Evolutionary conservation across 2,329 filamentous ascomycete species (phyloP).

Genomic region (Aspergillus pseudotamarii): DNA sequence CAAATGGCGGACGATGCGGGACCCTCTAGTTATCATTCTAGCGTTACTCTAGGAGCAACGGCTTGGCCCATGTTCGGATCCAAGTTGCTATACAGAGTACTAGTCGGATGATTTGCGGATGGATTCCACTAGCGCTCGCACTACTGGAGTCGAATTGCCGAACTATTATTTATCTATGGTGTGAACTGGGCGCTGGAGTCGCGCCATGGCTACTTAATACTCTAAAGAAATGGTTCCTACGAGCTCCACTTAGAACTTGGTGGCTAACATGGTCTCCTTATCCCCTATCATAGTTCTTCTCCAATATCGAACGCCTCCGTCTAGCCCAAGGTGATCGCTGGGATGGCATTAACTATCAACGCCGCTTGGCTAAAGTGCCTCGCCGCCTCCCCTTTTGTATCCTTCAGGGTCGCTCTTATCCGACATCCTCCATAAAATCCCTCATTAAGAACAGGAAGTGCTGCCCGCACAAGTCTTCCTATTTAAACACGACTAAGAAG

Average conservation of each 20-base stretch:
- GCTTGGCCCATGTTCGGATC: neutral
- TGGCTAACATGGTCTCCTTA: constrained; percentile 23
- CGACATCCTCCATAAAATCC: constrained; percentile 8
- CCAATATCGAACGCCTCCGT: constrained; percentile 44
- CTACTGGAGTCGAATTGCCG: constrained; percentile 14
- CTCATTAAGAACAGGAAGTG: constrained; percentile 17
- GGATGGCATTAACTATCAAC: constrained; percentile 10
- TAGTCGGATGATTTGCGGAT: constrained; percentile 9
- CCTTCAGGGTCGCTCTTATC: constrained; percentile 15
- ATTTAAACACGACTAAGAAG: constrained; percentile 20
- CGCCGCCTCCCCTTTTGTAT: constrained; percentile 22
- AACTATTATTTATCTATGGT: constrained; percentile 18
- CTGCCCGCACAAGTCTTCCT: constrained; percentile 20
- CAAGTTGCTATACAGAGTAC: too few relatives aligned
- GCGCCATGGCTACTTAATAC: neutral
- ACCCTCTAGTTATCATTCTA: neutral
- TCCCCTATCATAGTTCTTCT: constrained; percentile 39
- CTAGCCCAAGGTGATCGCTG: constrained; percentile 33
- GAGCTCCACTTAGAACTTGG: constrained; percentile 4
- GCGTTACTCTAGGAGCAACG: neutral
- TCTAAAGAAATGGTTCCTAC: neutral
- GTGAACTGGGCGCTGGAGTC: constrained; percentile 8
- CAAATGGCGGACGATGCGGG: neutral
- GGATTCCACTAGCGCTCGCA: constrained; percentile 16
- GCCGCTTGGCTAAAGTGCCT: constrained; percentile 13